These are phyloP conservation scores for Lycium ferocissimum DNA, from an alignment of 257 asterid genomes.

Conservation along the genomic window DNA sequence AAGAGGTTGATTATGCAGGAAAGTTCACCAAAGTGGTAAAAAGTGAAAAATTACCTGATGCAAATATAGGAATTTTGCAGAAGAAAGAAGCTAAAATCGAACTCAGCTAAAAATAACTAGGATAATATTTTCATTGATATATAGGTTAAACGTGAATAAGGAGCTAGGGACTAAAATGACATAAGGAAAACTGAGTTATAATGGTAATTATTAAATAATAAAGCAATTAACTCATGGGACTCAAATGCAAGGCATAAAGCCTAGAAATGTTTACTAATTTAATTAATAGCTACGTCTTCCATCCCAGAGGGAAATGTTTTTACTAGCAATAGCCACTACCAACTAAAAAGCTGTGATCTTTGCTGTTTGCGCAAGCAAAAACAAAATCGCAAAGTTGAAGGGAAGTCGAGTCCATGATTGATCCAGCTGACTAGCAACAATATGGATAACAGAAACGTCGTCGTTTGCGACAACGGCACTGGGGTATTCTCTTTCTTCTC, in stretches of 20 bases:
- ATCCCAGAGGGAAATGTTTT: background rate
- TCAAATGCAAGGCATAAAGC: too few species aligned
- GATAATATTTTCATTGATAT: too few species aligned
- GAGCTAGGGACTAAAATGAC: too few species aligned
- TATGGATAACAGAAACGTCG: slow-evolving; percentile 85
- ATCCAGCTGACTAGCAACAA: slow-evolving; percentile 16
- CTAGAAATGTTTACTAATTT: too few species aligned
- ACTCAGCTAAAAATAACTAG: too few species aligned
- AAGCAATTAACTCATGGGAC: too few species aligned
- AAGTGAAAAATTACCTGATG: background rate
- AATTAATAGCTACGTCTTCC: too few species aligned
- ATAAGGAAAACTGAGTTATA: too few species aligned
- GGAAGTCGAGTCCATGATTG: background rate
- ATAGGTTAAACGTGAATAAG: too few species aligned
- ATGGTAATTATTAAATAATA: too few species aligned
- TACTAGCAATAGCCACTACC: background rate
- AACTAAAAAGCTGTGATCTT: slow-evolving; percentile 24
- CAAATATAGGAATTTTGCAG: too few species aligned
- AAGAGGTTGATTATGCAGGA: background rate
- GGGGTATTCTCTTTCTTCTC: slow-evolving; percentile 59
- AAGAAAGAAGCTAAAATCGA: too few species aligned
- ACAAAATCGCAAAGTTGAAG: background rate
- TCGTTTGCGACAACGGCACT: slow-evolving; percentile 96
- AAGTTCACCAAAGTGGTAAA: background rate
- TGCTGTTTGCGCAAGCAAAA: background rate